phyloP scores from a whole-genome alignment of 768 basidiomycete genomes.

The Amyloporia xantha region DNA sequence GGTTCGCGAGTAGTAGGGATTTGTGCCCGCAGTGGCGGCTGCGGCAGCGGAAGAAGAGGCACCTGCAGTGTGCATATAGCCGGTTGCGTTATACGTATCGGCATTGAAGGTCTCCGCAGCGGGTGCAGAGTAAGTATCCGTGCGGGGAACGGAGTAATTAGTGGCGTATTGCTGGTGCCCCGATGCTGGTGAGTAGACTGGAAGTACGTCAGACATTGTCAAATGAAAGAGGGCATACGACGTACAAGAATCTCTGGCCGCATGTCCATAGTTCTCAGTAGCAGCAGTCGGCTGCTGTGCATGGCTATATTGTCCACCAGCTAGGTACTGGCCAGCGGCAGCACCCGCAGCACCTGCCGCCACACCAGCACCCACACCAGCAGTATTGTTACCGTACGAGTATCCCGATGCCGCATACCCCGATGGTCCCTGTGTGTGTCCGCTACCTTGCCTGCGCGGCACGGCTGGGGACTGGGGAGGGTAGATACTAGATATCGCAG shows the following conservation, averaged over 20 bases:
- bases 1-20: slow-evolving; percentile 11
- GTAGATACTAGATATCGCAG: slow-evolving; percentile 32
- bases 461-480: slow-evolving; percentile 32
- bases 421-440: slow-evolving; percentile 25
- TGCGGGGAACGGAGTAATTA: slow-evolving; percentile 30
- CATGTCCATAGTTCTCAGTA: slow-evolving; percentile 43
- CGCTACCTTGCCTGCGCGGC: slow-evolving; percentile 31
- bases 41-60: slow-evolving; percentile 7
- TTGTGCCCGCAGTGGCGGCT: slow-evolving; percentile 9
- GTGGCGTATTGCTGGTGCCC: slow-evolving; percentile 45
- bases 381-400: slow-evolving; percentile 6
- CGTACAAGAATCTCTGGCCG: slow-evolving; percentile 48
- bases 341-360: slow-evolving; percentile 15
- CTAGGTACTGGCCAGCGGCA: slow-evolving; percentile 29
- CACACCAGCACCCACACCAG: slow-evolving; percentile 13
- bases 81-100: slow-evolving; percentile 35
- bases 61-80: slow-evolving; percentile 11
- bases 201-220: background rate
- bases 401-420: slow-evolving; percentile 16
- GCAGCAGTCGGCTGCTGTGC: slow-evolving; percentile 25
- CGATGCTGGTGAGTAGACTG: slow-evolving; percentile 9
- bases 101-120: slow-evolving; percentile 26
- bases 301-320: slow-evolving; percentile 27
- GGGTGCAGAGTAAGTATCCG: slow-evolving; percentile 39
- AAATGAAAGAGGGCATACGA: slow-evolving; percentile 10